Conservation (phyloP, 164 flowering plant species). For the Vitis labrusca region DNA sequence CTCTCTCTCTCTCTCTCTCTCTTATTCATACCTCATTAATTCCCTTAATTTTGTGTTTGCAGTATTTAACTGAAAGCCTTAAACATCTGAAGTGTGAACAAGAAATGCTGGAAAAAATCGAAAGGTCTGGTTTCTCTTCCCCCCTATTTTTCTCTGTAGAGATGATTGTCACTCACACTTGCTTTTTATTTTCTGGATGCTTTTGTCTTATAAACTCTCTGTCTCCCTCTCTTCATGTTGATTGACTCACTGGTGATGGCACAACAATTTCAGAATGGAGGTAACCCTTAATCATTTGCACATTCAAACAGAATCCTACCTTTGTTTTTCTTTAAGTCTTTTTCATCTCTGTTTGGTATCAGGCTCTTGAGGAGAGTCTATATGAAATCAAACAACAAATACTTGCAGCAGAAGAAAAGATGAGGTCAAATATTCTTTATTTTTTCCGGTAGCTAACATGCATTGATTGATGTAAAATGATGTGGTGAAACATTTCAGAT, state of each 20-base stretch:
- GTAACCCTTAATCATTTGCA: not conserved
- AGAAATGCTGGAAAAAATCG: constrained; percentile 18
- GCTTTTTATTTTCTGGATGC: not conserved
- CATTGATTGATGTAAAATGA: not conserved
- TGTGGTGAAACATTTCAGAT: not conserved
- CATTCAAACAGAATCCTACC: not conserved
- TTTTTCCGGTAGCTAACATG: too few relatives aligned
- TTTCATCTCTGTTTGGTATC: not conserved
- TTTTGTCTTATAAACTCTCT: not conserved
- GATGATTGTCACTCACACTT: not conserved
- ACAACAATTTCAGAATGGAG: constrained; percentile 4
- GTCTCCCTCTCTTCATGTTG: not conserved
- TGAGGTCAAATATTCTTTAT: not conserved
- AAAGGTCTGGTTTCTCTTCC: constrained; percentile 12
- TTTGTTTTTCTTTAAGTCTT: not conserved
- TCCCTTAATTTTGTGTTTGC: not conserved
- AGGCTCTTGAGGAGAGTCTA: constrained; percentile 1
- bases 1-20: not conserved
- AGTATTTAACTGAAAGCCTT: constrained; percentile 12
- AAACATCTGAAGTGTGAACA: constrained; percentile 18
- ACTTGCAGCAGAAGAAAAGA: not conserved
- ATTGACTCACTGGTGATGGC: not conserved
- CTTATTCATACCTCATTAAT: too few relatives aligned
- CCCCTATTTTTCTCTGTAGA: not conserved
- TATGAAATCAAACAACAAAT: not conserved